Conservation (phyloP, 257 asterid genomes). For the Scutellaria galericulata region DNA sequence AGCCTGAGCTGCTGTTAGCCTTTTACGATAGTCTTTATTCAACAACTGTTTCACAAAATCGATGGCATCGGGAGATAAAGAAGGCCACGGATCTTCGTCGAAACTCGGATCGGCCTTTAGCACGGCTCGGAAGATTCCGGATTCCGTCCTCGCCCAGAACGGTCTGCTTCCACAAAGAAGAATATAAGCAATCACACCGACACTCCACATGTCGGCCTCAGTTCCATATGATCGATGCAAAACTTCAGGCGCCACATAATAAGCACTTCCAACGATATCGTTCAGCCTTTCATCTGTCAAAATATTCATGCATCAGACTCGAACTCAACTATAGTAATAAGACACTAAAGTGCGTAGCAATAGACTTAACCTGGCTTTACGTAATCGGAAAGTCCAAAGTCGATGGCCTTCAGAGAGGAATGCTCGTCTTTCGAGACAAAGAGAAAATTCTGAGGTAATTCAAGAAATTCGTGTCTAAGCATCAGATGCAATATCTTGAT, state of each 20-base stretch:
- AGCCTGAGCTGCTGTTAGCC: slow-evolving; percentile 68
- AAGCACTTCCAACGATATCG: slow-evolving; percentile 85
- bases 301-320: slow-evolving; percentile 31
- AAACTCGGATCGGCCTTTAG: slow-evolving; percentile 59
- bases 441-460: slow-evolving; percentile 68
- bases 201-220: slow-evolving; percentile 88
- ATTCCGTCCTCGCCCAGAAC: slow-evolving; percentile 78
- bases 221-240: slow-evolving; percentile 75
- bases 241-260: slow-evolving; percentile 85
- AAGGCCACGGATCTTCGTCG: slow-evolving; percentile 63
- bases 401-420: slow-evolving; percentile 73
- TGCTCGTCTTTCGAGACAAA: slow-evolving; percentile 58
- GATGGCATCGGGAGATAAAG: slow-evolving; percentile 52
- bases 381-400: slow-evolving; percentile 83
- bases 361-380: slow-evolving; percentile 69
- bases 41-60: slow-evolving; percentile 58
- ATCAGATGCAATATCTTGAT: not conserved
- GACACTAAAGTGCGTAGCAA: slow-evolving; percentile 20
- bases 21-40: slow-evolving; percentile 61
- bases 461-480: slow-evolving; percentile 19
- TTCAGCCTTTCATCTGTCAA: slow-evolving; percentile 70
- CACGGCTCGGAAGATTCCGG: slow-evolving; percentile 74
- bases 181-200: slow-evolving; percentile 81
- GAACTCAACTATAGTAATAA: not conserved
- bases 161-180: slow-evolving; percentile 87